These are phyloP conservation scores for Quercus engelmannii DNA, from an alignment of 306 rosid species.

Conservation along the genomic window DNA sequence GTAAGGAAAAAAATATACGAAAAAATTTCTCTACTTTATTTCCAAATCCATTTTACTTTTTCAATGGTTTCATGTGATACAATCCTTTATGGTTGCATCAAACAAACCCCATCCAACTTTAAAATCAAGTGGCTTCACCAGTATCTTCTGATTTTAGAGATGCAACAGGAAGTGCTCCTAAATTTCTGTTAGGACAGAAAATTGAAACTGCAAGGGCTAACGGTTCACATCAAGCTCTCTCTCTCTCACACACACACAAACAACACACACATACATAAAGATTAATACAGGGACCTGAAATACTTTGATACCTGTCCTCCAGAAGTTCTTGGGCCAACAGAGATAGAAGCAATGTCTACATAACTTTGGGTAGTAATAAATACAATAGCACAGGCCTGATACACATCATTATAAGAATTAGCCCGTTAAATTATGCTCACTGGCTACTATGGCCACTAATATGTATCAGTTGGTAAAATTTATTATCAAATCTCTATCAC, in stretches of 20 bases:
- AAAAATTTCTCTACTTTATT: too few relatives aligned
- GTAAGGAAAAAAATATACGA: too few relatives aligned
- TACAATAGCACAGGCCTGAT: slow-evolving; percentile 83
- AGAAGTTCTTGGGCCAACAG: slow-evolving; percentile 83
- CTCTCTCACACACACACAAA: neutral
- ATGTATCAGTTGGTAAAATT: slow-evolving; percentile 14
- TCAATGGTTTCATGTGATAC: too few relatives aligned
- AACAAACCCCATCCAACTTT: too few relatives aligned
- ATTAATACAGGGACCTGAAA: neutral
- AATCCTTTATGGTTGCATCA: too few relatives aligned
- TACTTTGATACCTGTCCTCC: slow-evolving; percentile 81
- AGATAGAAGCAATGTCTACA: slow-evolving; percentile 82
- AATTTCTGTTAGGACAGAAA: too few relatives aligned
- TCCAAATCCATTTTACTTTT: too few relatives aligned
- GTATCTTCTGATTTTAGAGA: too few relatives aligned
- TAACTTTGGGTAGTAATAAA: slow-evolving; percentile 87
- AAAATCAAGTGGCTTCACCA: too few relatives aligned
- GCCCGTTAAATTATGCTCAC: slow-evolving; percentile 8
- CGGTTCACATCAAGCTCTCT: too few relatives aligned
- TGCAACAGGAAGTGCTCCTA: too few relatives aligned
- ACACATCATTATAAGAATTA: slow-evolving; percentile 26
- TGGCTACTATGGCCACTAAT: neutral
- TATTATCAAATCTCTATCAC: slow-evolving; percentile 8
- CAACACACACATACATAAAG: neutral
- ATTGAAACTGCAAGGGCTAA: too few relatives aligned